phyloP scores from a whole-genome alignment of 2,329 filamentous ascomycete genomes.

The Fusarium sp. region DNA sequence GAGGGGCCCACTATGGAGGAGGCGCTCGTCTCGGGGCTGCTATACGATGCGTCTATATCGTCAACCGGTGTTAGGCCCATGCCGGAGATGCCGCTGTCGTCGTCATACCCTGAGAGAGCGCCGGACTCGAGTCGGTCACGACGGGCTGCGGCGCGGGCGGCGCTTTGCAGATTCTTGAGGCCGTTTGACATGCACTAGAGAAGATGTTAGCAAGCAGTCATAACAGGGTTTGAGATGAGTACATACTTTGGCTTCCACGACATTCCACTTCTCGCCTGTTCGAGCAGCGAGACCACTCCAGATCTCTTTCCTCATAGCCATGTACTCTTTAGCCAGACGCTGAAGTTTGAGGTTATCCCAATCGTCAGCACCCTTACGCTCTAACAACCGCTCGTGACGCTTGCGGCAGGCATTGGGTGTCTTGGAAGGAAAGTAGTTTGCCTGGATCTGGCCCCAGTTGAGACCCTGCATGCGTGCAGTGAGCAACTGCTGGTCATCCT shows the following conservation, averaged over 20 bases:
- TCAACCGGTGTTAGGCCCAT: conserved; percentile 69
- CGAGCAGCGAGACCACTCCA: conserved; percentile 79
- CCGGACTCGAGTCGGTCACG: conserved; percentile 69
- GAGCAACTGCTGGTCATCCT: conserved; percentile 80
- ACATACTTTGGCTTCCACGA: conserved; percentile 70
- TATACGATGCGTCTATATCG: conserved; percentile 68
- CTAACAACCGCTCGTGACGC: conserved; percentile 85
- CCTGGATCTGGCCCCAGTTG: conserved; percentile 86
- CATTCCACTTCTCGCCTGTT: conserved; percentile 86
- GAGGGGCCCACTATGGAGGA: conserved; percentile 54
- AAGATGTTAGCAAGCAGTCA: conserved; percentile 4
- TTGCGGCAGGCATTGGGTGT: conserved; percentile 88
- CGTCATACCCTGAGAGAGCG: conserved; percentile 64
- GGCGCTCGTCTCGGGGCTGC: conserved; percentile 63
- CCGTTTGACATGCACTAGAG: conserved; percentile 83
- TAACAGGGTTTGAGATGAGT: neutral
- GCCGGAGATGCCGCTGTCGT: conserved; percentile 77
- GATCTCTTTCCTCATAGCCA: conserved; percentile 81
- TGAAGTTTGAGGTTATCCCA: conserved; percentile 83
- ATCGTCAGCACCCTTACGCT: conserved; percentile 77
- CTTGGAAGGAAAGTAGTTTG: conserved; percentile 80
- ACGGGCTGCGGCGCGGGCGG: conserved; percentile 72
- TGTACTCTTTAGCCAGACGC: conserved; percentile 80
- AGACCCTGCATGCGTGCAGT: conserved; percentile 77
- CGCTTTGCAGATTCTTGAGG: conserved; percentile 80